These are phyloP conservation scores for Calocera cornea DNA, from an alignment of 768 basidiomycete genomes.

Conservation along the genomic window DNA sequence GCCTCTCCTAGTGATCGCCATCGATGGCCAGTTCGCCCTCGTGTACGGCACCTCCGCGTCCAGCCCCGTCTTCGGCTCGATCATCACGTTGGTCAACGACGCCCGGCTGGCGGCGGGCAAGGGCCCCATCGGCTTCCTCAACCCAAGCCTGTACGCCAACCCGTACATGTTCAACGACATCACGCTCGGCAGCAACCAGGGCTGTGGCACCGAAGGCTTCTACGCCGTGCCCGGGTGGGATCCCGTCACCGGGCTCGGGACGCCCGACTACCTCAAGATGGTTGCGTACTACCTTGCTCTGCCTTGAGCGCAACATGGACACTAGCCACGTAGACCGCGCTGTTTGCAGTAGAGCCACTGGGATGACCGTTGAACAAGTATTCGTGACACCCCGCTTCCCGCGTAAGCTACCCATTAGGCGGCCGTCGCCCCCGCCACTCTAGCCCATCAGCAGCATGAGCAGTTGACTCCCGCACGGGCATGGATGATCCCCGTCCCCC, in stretches of 20 bases:
- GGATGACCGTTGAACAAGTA: too few species aligned
- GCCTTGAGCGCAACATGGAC: neutral
- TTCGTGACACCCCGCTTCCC: too few species aligned
- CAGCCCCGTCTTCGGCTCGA: slow-evolving; percentile 25
- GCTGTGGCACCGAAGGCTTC: slow-evolving; percentile 22
- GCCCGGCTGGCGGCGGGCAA: slow-evolving; percentile 27
- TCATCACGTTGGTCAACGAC: slow-evolving; percentile 25
- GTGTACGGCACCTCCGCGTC: slow-evolving; percentile 21
- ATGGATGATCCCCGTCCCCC: too few species aligned
- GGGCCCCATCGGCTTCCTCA: slow-evolving; percentile 22
- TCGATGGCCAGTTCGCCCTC: slow-evolving; percentile 7
- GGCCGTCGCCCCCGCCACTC: too few species aligned
- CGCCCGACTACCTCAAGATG: slow-evolving; percentile 31
- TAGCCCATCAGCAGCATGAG: too few species aligned
- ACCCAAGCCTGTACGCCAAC: slow-evolving; percentile 30
- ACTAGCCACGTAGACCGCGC: too few species aligned
- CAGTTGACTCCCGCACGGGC: too few species aligned
- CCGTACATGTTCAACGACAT: slow-evolving; percentile 37
- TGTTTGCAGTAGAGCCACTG: too few species aligned
- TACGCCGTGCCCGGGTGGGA: slow-evolving; percentile 32
- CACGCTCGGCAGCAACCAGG: slow-evolving; percentile 27
- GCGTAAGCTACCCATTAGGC: too few species aligned
- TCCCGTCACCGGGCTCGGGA: slow-evolving; percentile 41
- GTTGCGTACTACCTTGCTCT: slow-evolving; percentile 14
- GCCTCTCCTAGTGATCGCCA: slow-evolving; percentile 29